Conservation (phyloP, 139 green algal genomes). For the Ettlia oleoabundans region DNA sequence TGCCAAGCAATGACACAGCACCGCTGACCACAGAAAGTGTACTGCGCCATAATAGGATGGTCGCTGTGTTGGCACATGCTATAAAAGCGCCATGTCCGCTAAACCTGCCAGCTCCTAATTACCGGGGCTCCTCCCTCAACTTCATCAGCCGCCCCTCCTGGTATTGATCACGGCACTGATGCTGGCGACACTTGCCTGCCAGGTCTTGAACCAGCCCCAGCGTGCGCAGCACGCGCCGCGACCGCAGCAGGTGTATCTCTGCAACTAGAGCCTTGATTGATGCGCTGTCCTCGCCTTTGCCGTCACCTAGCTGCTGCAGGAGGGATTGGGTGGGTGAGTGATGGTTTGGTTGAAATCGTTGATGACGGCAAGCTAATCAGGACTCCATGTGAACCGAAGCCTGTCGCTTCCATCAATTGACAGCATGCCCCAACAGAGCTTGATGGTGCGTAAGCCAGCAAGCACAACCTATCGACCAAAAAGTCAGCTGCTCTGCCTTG, state of each 20-base stretch:
- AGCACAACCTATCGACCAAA: no score
- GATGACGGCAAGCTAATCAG: no score
- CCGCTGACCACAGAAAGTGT: background rate
- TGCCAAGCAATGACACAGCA: background rate
- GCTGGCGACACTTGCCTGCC: constrained; percentile 43
- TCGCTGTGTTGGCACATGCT: background rate
- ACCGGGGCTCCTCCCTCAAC: background rate
- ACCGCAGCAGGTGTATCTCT: constrained; percentile 55
- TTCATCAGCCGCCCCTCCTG: background rate
- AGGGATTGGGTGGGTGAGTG: no score
- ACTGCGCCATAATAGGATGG: background rate
- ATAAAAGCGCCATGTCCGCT: no score
- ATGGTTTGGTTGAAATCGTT: no score
- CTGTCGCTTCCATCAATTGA: no score
- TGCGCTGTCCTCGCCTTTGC: constrained; percentile 12
- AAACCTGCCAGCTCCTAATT: background rate
- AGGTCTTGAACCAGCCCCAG: constrained; percentile 80
- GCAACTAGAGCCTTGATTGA: constrained; percentile 25
- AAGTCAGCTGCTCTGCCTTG: no score
- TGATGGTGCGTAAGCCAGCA: no score
- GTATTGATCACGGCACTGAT: background rate
- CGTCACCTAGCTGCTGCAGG: background rate
- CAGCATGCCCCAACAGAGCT: no score
- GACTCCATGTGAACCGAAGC: no score
- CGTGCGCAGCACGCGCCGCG: constrained; percentile 59